Conservation (phyloP, 306 rosid genomes). For the Bauhinia variegata region DNA sequence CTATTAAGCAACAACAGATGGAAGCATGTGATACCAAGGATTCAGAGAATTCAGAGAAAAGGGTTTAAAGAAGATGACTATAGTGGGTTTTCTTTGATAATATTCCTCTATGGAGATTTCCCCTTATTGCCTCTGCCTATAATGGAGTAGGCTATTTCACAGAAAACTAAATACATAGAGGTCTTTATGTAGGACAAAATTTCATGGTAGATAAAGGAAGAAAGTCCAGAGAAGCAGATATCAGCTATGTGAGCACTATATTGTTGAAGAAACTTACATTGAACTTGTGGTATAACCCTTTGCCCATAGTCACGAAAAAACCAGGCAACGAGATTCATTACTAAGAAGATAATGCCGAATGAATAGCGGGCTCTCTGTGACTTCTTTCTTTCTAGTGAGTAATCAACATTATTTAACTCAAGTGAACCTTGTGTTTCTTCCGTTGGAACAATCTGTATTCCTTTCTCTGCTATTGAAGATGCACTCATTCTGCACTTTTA, state of each 20-base stretch:
- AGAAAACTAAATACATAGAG: too few species aligned
- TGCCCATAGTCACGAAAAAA: conserved; percentile 91
- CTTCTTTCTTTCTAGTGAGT: conserved; percentile 52
- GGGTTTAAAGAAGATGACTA: too few species aligned
- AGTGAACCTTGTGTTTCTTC: conserved; percentile 39
- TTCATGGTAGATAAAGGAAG: neutral
- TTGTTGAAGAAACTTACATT: conserved; percentile 50
- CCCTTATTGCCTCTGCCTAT: too few species aligned
- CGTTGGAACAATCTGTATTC: conserved; percentile 29
- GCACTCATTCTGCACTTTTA: conserved; percentile 58
- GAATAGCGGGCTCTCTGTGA: conserved; percentile 64
- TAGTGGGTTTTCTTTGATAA: too few species aligned
- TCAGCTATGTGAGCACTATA: neutral
- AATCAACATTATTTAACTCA: conserved; percentile 44
- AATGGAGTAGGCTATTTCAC: too few species aligned
- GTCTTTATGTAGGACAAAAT: too few species aligned
- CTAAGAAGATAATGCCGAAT: conserved; percentile 66
- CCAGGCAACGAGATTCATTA: conserved; percentile 78
- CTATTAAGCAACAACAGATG: too few species aligned
- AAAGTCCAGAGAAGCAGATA: neutral
- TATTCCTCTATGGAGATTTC: too few species aligned
- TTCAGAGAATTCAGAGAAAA: too few species aligned
- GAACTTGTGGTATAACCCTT: conserved; percentile 53
- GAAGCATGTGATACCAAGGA: too few species aligned
- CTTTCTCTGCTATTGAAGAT: conserved; percentile 42